Evolutionary conservation across 441 rosid species (phyloP), one percentile per base, ranked within the genome.

Genomic region (Bocquillonia castaneifolia): DNA sequence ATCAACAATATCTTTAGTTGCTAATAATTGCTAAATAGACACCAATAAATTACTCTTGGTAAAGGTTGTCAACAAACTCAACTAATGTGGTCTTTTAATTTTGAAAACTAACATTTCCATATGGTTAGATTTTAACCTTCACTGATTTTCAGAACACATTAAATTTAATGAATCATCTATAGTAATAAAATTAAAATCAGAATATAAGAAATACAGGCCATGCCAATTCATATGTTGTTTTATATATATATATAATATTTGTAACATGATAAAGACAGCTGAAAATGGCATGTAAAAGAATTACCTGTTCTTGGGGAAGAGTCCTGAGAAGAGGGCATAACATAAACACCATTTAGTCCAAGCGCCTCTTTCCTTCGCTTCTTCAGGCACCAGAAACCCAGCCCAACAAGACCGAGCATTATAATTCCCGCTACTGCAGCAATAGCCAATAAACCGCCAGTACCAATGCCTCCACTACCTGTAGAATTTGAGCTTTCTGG

Each of bases 251-350:
- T 15, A 2, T 9, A 2, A 28, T 42, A 20, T 3, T 17, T 61
- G 20, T 15, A 58, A 7, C 48, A 58, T n/a, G 58, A 14, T 4
- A 55, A 45, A 51, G 53, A 68, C 50, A 26, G 23, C 20, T 5
- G 31, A 52, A 36, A 63, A 28, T 37, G 31, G n/a, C 15, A 36
- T 6, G 32, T 53, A 39, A 36, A 69, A 52, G 51, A 52, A 54
- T 67, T 82, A 92, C 98, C 96, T 83, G 95, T 67, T 81, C 76
- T 79, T 48, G 86, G 64, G 60, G 88, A 81, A 70, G 91, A 81
- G 61, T 67, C 79, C 51, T 69, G 22, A n/a, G 88, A 86, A 15
- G 96, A 81, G 4, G 96, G 93, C 85, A 83, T 75, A 39, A 83
- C 72, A 72, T 85, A 80, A 72, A 79, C 90, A 68, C 90, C 90